A percentile compares a stretch with the other conserved stretches of the same genome.
These are phyloP conservation scores for Cardamine chenopodiifolia DNA, from an alignment of 345 rosid species.

Conservation along the genomic window DNA sequence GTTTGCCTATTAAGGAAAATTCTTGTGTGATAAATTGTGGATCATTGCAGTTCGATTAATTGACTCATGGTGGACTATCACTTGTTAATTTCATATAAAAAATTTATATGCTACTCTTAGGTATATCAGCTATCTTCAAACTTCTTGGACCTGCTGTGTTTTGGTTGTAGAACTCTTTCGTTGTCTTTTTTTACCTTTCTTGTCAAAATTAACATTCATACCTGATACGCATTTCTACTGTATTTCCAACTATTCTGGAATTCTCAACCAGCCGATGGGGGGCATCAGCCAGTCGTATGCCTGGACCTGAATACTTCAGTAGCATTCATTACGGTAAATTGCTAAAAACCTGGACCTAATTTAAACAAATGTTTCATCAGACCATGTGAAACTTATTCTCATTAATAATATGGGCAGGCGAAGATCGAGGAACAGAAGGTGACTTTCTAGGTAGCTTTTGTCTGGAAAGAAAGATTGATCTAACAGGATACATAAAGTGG, in stretches of 20 bases:
- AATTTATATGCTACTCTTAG: slow-evolving; percentile 20
- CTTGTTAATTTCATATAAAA: not conserved
- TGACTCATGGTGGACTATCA: slow-evolving; percentile 1
- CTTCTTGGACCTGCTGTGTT: not conserved
- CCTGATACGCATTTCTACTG: slow-evolving; percentile 32
- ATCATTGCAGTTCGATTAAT: slow-evolving; percentile 16
- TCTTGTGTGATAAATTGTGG: not conserved
- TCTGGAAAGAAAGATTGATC: slow-evolving; percentile 82
- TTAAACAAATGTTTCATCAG: slow-evolving; percentile 1
- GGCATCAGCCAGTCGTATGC: slow-evolving; percentile 70
- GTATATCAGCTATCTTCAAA: slow-evolving; percentile 20
- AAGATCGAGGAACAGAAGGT: slow-evolving; percentile 71
- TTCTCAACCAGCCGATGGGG: slow-evolving; percentile 74
- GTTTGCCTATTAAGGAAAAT: slow-evolving; percentile 1
- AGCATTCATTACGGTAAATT: slow-evolving; percentile 63
- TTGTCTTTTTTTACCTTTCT: not conserved
- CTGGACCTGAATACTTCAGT: slow-evolving; percentile 83
- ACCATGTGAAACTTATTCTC: slow-evolving; percentile 7
- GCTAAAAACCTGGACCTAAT: slow-evolving; percentile 1
- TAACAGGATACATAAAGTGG: slow-evolving; percentile 88
- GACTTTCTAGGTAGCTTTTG: slow-evolving; percentile 73
- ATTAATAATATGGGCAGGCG: slow-evolving; percentile 55
- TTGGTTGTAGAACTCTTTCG: slow-evolving; percentile 8
- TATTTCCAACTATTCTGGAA: slow-evolving; percentile 23
- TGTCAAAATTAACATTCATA: slow-evolving; percentile 1